These are phyloP conservation scores for Saraca asoca DNA, from an alignment of 331 rosid species.

Conservation along the genomic window DNA sequence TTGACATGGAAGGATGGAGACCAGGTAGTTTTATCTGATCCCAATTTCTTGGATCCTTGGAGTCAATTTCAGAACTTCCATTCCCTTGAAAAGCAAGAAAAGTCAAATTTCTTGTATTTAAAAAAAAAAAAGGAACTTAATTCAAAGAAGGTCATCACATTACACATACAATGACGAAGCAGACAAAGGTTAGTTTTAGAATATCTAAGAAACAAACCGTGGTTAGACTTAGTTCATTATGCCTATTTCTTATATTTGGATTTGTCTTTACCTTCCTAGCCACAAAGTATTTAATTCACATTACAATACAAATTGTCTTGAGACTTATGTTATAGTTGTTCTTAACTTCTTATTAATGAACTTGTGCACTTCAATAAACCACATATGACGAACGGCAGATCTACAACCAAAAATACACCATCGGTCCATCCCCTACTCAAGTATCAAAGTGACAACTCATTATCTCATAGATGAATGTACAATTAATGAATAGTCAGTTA, in stretches of 20 bases:
- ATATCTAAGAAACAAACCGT: not conserved
- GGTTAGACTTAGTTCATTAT: too few species aligned
- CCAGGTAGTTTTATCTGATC: conserved; percentile 80
- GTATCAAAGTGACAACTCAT: not conserved
- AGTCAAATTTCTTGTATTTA: conserved; percentile 41
- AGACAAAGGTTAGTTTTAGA: not conserved
- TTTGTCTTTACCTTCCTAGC: too few species aligned
- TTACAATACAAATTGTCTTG: not conserved
- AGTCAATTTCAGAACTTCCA: conserved; percentile 69
- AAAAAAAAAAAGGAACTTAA: conserved; percentile 15
- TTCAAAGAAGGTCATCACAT: conserved; percentile 10
- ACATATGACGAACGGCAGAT: not conserved
- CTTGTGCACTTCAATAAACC: not conserved
- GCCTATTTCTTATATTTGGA: not conserved
- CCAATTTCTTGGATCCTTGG: conserved; percentile 60
- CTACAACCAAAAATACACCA: not conserved
- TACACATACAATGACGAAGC: not conserved
- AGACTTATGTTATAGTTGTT: not conserved
- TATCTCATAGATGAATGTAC: not conserved
- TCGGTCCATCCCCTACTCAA: not conserved
- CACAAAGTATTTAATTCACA: not conserved
- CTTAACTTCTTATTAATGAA: too few species aligned
- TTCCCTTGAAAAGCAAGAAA: conserved; percentile 60
- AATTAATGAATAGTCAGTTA: not conserved
- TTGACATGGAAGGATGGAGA: conserved; percentile 69